These are phyloP conservation scores for Sugiyamaella castrensis DNA, from an alignment of 1,139 yeast species.

Conservation along the genomic window DNA sequence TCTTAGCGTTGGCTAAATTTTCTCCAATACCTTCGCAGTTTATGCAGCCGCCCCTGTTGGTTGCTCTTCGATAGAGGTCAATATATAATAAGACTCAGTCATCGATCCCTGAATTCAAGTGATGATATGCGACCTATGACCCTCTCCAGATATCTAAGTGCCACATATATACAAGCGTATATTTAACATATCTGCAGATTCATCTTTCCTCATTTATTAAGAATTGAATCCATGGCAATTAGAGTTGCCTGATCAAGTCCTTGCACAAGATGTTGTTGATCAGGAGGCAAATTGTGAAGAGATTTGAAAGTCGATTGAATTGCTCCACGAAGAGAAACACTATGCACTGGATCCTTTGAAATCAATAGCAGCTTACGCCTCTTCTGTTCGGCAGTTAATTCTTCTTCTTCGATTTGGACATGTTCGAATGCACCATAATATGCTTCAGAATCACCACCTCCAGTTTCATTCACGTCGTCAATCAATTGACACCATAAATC, in stretches of 20 bases:
- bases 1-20: too few relatives aligned
- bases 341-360: conserved; percentile 28
- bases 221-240: conserved; percentile 5
- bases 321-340: conserved; percentile 20
- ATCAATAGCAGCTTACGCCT: conserved; percentile 20
- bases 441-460: conserved; percentile 36
- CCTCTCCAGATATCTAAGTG: too few relatives aligned
- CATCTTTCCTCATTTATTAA: neutral
- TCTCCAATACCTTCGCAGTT: too few relatives aligned
- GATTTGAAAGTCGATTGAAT: conserved; percentile 8
- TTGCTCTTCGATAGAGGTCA: too few relatives aligned
- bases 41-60: too few relatives aligned
- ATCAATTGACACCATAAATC: conserved; percentile 57
- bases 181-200: neutral
- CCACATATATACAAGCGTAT: neutral
- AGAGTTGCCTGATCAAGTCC: conserved; percentile 5
- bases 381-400: conserved; percentile 21
- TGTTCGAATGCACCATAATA: conserved; percentile 32
- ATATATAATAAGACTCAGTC: too few relatives aligned
- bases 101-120: too few relatives aligned
- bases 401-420: conserved; percentile 23
- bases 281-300: neutral
- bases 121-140: too few relatives aligned
- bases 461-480: conserved; percentile 68
- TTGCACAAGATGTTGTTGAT: neutral